A percentile compares a stretch with the other conserved stretches of the same genome.
phyloP scores from a whole-genome alignment of 1,284 basidiomycete species.

The Trametes pubescens region DNA sequence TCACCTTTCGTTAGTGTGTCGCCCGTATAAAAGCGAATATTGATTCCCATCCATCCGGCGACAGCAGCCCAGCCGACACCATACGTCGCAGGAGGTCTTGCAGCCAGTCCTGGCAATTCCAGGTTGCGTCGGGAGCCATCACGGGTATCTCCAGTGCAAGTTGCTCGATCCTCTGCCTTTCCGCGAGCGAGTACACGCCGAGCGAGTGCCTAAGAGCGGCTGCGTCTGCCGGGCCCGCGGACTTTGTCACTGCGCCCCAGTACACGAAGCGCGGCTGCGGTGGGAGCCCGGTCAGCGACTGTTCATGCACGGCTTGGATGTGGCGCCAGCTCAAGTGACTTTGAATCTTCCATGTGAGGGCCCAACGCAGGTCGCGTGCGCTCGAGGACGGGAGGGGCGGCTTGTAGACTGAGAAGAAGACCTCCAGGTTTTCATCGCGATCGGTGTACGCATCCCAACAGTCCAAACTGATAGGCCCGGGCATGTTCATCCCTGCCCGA shows the following conservation, averaged over 20 bases:
- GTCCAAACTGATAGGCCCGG: too few relatives aligned
- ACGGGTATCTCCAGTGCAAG: conserved; percentile 7
- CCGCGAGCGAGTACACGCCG: not conserved
- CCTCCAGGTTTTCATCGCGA: too few relatives aligned
- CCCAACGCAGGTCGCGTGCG: not conserved
- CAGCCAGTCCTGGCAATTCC: conserved; percentile 22
- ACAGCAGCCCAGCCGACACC: not conserved
- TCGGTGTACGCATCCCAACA: too few relatives aligned
- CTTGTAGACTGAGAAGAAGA: too few relatives aligned
- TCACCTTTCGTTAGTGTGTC: not conserved
- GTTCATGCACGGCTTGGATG: not conserved
- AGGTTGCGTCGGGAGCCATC: conserved; percentile 10
- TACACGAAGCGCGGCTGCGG: not conserved
- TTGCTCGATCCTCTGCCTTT: conserved; percentile 5
- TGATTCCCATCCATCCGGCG: too few relatives aligned
- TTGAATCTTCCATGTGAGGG: not conserved
- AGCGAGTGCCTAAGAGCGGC: not conserved
- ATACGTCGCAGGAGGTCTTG: not conserved
- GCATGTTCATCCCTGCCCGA: too few relatives aligned
- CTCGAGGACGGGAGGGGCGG: too few relatives aligned
- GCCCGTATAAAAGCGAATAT: not conserved
- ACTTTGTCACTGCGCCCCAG: not conserved
- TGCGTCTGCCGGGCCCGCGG: not conserved
- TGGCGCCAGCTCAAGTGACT: not conserved
- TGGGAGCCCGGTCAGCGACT: not conserved